Percentiles rank a stretch among this genome's conserved stretches.
Evolutionary conservation across 495 filamentous ascomycete species (phyloP).

Genomic region (Endocarpon pusillum): DNA sequence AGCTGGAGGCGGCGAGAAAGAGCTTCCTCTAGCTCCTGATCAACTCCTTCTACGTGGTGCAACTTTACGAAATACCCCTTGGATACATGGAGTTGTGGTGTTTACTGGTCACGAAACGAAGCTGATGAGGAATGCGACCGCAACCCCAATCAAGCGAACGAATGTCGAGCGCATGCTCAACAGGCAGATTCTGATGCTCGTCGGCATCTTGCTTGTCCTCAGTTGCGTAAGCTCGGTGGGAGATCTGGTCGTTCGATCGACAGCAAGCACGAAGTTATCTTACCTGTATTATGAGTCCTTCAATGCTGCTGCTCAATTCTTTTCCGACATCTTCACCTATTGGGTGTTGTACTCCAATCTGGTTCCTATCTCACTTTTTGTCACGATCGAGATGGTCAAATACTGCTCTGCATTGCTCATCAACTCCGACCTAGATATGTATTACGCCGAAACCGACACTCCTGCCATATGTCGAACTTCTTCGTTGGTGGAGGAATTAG

Average conservation of each 20-base stretch:
- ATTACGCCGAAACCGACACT: constrained; percentile 89
- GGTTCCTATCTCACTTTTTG: constrained; percentile 93
- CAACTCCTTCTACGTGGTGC: constrained; percentile 84
- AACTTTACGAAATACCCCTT: constrained; percentile 89
- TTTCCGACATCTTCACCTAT: constrained; percentile 91
- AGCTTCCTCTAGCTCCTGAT: constrained; percentile 64
- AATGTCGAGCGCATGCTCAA: constrained; percentile 90
- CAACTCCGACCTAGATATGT: constrained; percentile 94
- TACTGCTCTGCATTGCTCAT: constrained; percentile 96
- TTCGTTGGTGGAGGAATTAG: constrained; percentile 89
- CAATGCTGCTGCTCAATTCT: constrained; percentile 60
- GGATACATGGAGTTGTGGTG: constrained; percentile 92
- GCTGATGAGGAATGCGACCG: constrained; percentile 95
- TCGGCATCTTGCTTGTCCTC: constrained; percentile 65
- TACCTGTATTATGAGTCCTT: constrained; percentile 53
- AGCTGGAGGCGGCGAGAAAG: constrained; percentile 88
- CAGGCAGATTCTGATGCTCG: constrained; percentile 76
- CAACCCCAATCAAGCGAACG: constrained; percentile 92
- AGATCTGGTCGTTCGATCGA: constrained; percentile 63
- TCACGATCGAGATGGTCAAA: constrained; percentile 95
- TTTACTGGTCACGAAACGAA: constrained; percentile 99
- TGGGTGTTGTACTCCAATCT: constrained; percentile 98
- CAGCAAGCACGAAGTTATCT: constrained; percentile 34
- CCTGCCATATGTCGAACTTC: constrained; percentile 92
- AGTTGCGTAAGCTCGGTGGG: constrained; percentile 83